Evolutionary conservation across 805 yeast genomes (phyloP).

Genomic region (Myxozyma geophila): DNA sequence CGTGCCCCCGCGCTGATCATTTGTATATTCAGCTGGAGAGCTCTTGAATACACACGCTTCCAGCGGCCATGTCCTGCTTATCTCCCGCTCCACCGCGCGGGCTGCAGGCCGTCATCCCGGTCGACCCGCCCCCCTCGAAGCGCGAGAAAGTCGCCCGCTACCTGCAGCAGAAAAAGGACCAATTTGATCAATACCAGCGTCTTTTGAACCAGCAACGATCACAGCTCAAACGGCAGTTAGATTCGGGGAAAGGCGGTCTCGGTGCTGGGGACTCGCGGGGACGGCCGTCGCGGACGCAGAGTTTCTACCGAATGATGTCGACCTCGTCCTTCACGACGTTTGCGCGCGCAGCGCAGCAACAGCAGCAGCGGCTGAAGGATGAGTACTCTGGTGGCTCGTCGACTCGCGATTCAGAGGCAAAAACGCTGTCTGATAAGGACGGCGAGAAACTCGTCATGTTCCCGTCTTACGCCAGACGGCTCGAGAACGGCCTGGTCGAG

Average conservation of each 20-base stretch:
- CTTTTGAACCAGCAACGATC: conserved; percentile 30
- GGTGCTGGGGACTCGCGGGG: neutral
- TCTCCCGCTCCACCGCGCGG: conserved; percentile 35
- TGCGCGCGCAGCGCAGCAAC: conserved; percentile 26
- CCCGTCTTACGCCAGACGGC: conserved; percentile 57
- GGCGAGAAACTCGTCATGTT: conserved; percentile 66
- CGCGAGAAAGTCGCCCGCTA: conserved; percentile 34
- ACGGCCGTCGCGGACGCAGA: neutral
- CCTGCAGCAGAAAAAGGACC: conserved; percentile 33
- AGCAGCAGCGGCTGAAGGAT: neutral
- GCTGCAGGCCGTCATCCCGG: conserved; percentile 35
- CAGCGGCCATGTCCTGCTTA: conserved; percentile 29
- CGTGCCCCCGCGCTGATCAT: no score
- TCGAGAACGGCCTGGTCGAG: conserved; percentile 49
- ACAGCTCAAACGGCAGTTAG: conserved; percentile 21
- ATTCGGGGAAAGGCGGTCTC: neutral
- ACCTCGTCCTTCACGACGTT: conserved; percentile 36
- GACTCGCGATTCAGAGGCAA: conserved; percentile 1
- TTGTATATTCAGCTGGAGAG: no score
- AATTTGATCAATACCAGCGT: conserved; percentile 34
- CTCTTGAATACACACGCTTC: neutral
- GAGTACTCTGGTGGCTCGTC: neutral
- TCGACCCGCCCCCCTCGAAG: conserved; percentile 37
- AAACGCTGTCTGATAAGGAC: conserved; percentile 35
- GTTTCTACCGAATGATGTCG: conserved; percentile 28